Evolutionary conservation across 805 yeast genomes (phyloP).

Genomic region (Metschnikowia aberdeeniae): DNA sequence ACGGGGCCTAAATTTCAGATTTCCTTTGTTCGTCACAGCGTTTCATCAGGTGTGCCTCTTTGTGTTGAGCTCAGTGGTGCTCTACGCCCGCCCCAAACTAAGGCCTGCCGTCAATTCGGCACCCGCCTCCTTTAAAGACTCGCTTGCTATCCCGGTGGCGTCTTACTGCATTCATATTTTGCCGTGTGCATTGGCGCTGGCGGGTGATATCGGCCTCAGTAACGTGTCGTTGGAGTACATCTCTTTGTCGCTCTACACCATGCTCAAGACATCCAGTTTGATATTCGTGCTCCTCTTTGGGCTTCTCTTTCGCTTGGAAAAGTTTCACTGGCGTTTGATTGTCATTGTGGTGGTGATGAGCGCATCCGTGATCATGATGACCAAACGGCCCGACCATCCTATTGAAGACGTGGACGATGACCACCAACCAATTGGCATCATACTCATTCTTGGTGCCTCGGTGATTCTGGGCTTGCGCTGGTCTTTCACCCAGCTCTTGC

Average conservation of each 20-base stretch:
- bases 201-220: conserved; percentile 92
- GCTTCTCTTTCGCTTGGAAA: conserved; percentile 73
- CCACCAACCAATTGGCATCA: conserved; percentile 51
- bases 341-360: conserved; percentile 77
- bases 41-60: conserved; percentile 77
- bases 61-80: conserved; percentile 43
- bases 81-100: conserved; percentile 46
- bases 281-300: conserved; percentile 90
- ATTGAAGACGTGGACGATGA: conserved; percentile 17
- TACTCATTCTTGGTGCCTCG: conserved; percentile 72
- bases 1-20: conserved; percentile 68
- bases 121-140: conserved; percentile 10
- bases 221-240: conserved; percentile 78
- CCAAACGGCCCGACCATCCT: conserved; percentile 35
- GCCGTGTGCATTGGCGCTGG: conserved; percentile 84
- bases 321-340: conserved; percentile 61
- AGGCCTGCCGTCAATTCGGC: conserved; percentile 33
- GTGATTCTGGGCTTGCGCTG: conserved; percentile 87
- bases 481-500: conserved; percentile 86
- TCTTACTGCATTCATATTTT: conserved; percentile 51
- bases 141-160: conserved; percentile 18
- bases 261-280: conserved; percentile 85
- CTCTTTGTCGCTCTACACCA: conserved; percentile 81
- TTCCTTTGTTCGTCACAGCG: conserved; percentile 80
- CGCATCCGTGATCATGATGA: conserved; percentile 85